phyloP scores from a whole-genome alignment of 1,139 yeast genomes.

The Debaryomycetaceae sp. region DNA sequence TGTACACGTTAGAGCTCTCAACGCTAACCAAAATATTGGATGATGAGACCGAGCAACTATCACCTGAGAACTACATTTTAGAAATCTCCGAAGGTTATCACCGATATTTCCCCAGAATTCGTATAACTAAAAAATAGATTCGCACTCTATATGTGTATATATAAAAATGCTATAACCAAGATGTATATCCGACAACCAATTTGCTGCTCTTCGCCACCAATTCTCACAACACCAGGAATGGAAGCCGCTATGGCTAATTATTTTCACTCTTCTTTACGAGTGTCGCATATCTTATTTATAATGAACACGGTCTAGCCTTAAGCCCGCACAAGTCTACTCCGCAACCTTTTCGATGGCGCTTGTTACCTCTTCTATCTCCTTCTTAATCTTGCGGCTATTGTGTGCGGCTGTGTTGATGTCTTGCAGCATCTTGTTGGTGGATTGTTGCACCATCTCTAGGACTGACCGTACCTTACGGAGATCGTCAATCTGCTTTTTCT shows the following conservation, averaged over 20 bases:
- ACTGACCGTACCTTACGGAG: conserved; percentile 28
- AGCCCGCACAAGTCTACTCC: background rate
- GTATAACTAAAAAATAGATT: background rate
- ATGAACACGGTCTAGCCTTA: too few species aligned
- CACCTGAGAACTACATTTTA: conserved; percentile 12
- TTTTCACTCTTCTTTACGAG: too few species aligned
- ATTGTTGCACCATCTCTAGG: conserved; percentile 25
- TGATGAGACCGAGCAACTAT: background rate
- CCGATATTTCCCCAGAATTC: conserved; percentile 37
- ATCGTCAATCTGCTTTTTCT: conserved; percentile 15
- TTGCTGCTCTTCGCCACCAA: too few species aligned
- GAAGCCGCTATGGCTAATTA: too few species aligned
- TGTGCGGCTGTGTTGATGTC: conserved; percentile 15
- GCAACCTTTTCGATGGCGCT: background rate
- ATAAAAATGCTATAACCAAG: too few species aligned
- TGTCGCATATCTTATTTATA: too few species aligned
- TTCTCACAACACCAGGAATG: too few species aligned
- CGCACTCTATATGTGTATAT: too few species aligned
- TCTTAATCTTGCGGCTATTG: conserved; percentile 3
- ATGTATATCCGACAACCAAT: too few species aligned
- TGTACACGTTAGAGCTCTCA: conserved; percentile 15
- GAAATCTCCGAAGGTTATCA: conserved; percentile 29
- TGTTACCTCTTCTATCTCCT: background rate
- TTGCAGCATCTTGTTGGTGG: conserved; percentile 23
- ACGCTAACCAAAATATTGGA: background rate